Base-by-base conservation (phyloP, 306 rosid genomes). In the Dalbergia cochinchinensis region DNA sequence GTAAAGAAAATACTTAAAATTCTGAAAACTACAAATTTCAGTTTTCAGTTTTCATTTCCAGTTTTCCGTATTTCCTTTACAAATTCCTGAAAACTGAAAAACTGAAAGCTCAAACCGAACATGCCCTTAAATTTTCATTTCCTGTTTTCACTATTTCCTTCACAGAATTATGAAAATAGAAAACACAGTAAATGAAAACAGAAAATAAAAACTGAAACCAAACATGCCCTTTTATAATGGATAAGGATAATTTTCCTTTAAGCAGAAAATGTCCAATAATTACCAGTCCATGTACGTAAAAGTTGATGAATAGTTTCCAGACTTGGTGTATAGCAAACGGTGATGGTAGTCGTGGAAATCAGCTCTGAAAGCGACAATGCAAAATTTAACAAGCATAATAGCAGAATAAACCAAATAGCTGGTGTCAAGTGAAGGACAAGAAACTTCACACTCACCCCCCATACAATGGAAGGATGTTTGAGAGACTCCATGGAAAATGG, bases 291-390 rank as follows among this genome's bases (percentile, higher is more conserved):
- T 92, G 94, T 94, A 92, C 44, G 92, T 83, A 78, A 94, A 92
- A 64, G 99, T 94, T 51, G 99, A 94, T 1, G 99, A 91, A 85
- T 94, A 94, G 89, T 94, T 94, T 69, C 97, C 99, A 1, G 99
- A 94, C 86, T 94, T 92, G 41, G 97, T 92, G 78, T 88, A 94
- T 57, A 94, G 89, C 88, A 91, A 83, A 20, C 97, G 97, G 73
- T 94, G 99, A 78, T 94, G 99, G 77, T 94, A 94, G 89, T 94
- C 99, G 65, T 94, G 99, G 83, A 92, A 92, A 86, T 94, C 93
- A 51, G 99, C 91, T 26, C 99, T 94, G 94, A 19, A 61, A 80
- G 35, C 59, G 14, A 79, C 20, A 48, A 61, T 65, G 48, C 41
- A 81, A 77, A 64, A 48, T 18, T 75, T 81, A 83, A 84, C 68